Base-by-base conservation (phyloP, 441 rosid genomes). In the Eutrema salsugineum region DNA sequence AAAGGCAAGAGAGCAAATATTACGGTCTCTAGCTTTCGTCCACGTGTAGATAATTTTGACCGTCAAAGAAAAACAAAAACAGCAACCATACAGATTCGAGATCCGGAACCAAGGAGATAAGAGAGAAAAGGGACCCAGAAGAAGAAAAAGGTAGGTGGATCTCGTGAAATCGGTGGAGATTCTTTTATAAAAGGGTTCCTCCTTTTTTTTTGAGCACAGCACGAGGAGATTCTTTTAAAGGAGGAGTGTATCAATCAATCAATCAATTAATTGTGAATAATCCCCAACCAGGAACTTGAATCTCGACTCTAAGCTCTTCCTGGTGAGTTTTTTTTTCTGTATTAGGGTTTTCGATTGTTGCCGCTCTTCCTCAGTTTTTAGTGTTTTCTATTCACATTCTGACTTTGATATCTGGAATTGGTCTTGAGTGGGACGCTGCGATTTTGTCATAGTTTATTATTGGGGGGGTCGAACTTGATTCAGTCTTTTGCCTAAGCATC, bases 81-180 rank as follows among this genome's bases (percentile, higher is more conserved):
- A 27, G 24, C 49, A 27, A 11, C 33, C 58, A 68, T 44, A 20
- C 8, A 56, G 44, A 43, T 33, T 20, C 16, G 46, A 33, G 55
- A 42, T 62, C 54, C 20, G 4, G 0, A 40, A 30, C 27, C 8
- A 47, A 24, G 36, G 39, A 42, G 69, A 51, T 58, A 58, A 69
- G 65, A 20, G 32, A 8, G 44, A 9, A 15, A 30, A 30, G 61
- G 75, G 43, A 8, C 27, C 61, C 62, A 39, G 28, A 53, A 53
- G 28, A 53, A 53, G 36, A 32, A 54, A 63, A 54, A 11, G 76
- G 70, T 55, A 46, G 51, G 71, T 72, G 71, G 16, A 72, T 72
- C 76, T 63, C 64, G 57, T 63, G 63, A 54, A 2, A 4, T 56
- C 22, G 70, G 58, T 49, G 59, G 24, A 30, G 39, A 8, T 38